Conservation (phyloP, 345 rosid genomes). For the Ceriops tagal region DNA sequence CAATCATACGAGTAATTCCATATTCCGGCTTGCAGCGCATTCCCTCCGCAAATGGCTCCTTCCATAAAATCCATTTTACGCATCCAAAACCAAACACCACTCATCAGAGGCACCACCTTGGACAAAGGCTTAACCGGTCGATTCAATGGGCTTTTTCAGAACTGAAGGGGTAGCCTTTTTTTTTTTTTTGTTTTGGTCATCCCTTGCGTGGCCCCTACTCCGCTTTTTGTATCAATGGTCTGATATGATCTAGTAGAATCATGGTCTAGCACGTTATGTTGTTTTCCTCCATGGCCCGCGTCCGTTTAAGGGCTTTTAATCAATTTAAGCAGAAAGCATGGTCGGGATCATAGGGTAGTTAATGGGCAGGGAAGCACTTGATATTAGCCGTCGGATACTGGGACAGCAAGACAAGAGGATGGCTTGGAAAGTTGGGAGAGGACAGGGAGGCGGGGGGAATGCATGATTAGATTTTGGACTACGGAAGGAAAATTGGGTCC, state of each 20-base stretch:
- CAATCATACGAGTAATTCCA: constrained; percentile 59
- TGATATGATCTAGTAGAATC: too few relatives aligned
- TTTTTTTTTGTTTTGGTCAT: too few relatives aligned
- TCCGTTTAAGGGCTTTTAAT: background rate
- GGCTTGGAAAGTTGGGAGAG: too few relatives aligned
- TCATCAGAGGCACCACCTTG: background rate
- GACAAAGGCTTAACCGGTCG: constrained; percentile 6
- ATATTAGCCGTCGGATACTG: constrained; percentile 4
- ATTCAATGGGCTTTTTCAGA: background rate
- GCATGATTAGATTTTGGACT: too few relatives aligned
- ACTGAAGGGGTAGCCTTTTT: background rate
- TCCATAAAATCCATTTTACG: constrained; percentile 4
- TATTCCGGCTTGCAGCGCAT: constrained; percentile 65
- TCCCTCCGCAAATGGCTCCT: constrained; percentile 31
- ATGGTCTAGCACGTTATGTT: background rate
- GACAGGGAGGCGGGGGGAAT: too few relatives aligned
- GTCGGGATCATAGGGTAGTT: constrained; percentile 19
- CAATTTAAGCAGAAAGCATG: background rate
- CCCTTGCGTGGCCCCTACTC: background rate
- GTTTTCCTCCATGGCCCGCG: background rate
- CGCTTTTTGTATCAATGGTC: constrained; percentile 14
- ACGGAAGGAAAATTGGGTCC: constrained; percentile 17
- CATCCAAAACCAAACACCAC: too few relatives aligned
- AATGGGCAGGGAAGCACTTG: constrained; percentile 10
- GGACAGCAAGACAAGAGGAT: too few relatives aligned